Evolutionary conservation across 2,329 filamentous ascomycete species (phyloP).

Genomic region (Colletotrichum karsti): DNA sequence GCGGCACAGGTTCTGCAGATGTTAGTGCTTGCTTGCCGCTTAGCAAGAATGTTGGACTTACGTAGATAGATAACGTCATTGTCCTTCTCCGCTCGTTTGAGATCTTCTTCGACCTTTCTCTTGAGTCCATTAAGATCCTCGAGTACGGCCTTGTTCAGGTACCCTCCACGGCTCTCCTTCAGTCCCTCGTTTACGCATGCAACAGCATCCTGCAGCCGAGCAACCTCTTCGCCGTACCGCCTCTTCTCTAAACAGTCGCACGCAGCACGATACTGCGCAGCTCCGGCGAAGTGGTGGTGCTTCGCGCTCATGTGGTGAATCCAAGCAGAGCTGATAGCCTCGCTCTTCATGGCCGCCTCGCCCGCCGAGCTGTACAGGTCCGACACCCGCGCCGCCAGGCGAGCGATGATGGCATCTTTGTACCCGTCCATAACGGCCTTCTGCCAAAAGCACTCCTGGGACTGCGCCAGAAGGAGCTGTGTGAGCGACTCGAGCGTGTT

Average conservation of each 20-base stretch:
- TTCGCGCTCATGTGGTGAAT: slow-evolving; percentile 98
- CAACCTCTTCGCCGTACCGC: slow-evolving; percentile 95
- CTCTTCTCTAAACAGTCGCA: slow-evolving; percentile 92
- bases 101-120: slow-evolving; percentile 81
- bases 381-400: slow-evolving; percentile 87
- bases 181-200: slow-evolving; percentile 86
- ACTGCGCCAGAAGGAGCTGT: slow-evolving; percentile 88
- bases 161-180: slow-evolving; percentile 77
- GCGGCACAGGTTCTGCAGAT: slow-evolving; percentile 74
- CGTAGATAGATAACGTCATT: slow-evolving; percentile 95
- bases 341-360: slow-evolving; percentile 87
- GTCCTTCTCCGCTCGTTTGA: slow-evolving; percentile 93
- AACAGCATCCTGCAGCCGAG: slow-evolving; percentile 83
- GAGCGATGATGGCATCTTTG: slow-evolving; percentile 92
- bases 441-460: slow-evolving; percentile 98
- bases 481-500: slow-evolving; percentile 85
- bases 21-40: slow-evolving; percentile 37
- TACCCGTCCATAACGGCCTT: slow-evolving; percentile 94
- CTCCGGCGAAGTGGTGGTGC: slow-evolving; percentile 95
- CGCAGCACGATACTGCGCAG: slow-evolving; percentile 91
- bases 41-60: slow-evolving; percentile 43
- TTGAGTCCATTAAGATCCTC: slow-evolving; percentile 87
- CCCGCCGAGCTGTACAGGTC: slow-evolving; percentile 88
- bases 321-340: slow-evolving; percentile 92
- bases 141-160: slow-evolving; percentile 82